phyloP scores from a whole-genome alignment of 805 yeast species.

The Kodamaea jinghongensis region DNA sequence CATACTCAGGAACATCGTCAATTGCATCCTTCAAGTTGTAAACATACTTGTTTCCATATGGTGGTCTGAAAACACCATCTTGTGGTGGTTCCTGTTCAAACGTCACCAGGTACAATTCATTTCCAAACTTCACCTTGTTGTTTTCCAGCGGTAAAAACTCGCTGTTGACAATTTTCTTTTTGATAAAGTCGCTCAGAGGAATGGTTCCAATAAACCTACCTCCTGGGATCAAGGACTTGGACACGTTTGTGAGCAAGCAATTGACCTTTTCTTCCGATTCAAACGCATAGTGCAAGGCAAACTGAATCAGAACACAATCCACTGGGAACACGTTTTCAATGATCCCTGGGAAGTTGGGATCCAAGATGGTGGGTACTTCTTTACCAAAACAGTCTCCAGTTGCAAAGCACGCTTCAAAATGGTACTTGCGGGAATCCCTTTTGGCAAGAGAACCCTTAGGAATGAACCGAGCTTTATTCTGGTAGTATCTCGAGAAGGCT shows the following conservation, averaged over 20 bases:
- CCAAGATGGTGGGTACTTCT: slow-evolving; percentile 64
- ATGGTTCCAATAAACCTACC: slow-evolving; percentile 93
- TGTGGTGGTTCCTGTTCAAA: slow-evolving; percentile 79
- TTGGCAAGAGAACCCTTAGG: slow-evolving; percentile 21
- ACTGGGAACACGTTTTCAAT: slow-evolving; percentile 71
- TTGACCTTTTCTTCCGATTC: slow-evolving; percentile 79
- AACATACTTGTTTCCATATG: slow-evolving; percentile 80
- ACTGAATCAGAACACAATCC: slow-evolving; percentile 86
- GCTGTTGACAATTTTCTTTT: slow-evolving; percentile 55
- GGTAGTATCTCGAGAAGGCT: slow-evolving; percentile 71
- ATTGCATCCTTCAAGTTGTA: slow-evolving; percentile 90
- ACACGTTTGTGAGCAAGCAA: slow-evolving; percentile 67
- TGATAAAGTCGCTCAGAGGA: slow-evolving; percentile 84
- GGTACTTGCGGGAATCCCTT: slow-evolving; percentile 44
- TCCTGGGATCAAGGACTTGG: slow-evolving; percentile 72
- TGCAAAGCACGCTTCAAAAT: slow-evolving; percentile 79
- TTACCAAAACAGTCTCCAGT: slow-evolving; percentile 90
- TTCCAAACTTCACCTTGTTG: slow-evolving; percentile 68
- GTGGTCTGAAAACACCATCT: slow-evolving; percentile 67
- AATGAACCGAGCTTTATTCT: slow-evolving; percentile 44
- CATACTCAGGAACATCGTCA: slow-evolving; percentile 94
- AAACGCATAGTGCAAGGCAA: slow-evolving; percentile 93
- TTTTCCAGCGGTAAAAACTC: slow-evolving; percentile 33
- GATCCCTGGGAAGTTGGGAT: slow-evolving; percentile 56
- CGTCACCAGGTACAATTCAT: slow-evolving; percentile 74